Conservation (phyloP, 2,329 filamentous ascomycete genomes). For the Dactylellina haptotyla region DNA sequence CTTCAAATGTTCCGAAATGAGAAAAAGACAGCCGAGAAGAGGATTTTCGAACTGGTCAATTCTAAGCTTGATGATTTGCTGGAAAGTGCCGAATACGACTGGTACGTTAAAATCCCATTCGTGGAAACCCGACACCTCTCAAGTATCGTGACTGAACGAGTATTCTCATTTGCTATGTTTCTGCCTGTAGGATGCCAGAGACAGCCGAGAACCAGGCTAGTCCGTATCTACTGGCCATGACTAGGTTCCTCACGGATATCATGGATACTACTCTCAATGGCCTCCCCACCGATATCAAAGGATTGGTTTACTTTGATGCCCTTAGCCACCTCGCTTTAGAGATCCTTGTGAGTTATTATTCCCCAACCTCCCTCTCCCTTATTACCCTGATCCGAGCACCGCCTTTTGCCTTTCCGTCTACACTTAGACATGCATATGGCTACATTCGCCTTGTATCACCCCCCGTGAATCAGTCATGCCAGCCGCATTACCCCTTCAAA, state of each 20-base stretch:
- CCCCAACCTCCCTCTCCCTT: constrained; percentile 37
- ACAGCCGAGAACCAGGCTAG: constrained; percentile 74
- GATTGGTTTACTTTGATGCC: constrained; percentile 97
- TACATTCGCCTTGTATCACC: constrained; percentile 55
- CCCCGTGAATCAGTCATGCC: constrained; percentile 54
- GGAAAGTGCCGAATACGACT: constrained; percentile 97
- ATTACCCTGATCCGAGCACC: constrained; percentile 14
- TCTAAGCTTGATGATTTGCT: constrained; percentile 98
- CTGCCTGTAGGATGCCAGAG: constrained; percentile 66
- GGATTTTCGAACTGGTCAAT: constrained; percentile 98
- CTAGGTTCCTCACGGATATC: constrained; percentile 90
- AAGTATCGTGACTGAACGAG: background rate
- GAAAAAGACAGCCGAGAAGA: constrained; percentile 95
- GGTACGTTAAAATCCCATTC: constrained; percentile 64
- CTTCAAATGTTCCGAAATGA: constrained; percentile 87
- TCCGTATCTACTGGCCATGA: constrained; percentile 95
- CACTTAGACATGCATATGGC: constrained; percentile 42
- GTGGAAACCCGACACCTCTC: constrained; percentile 41
- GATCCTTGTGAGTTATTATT: constrained; percentile 71
- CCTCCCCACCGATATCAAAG: constrained; percentile 94
- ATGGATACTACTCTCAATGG: constrained; percentile 95
- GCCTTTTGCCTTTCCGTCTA: constrained; percentile 13
- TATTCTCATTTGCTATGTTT: constrained; percentile 52
- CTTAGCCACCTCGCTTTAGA: constrained; percentile 88
- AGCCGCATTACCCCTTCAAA: constrained; percentile 48